A percentile compares a stretch with the other conserved stretches of the same genome.
These are phyloP conservation scores for Thalassiosira exigua DNA, from an alignment of 352 stramenopile species.

Conservation along the genomic window DNA sequence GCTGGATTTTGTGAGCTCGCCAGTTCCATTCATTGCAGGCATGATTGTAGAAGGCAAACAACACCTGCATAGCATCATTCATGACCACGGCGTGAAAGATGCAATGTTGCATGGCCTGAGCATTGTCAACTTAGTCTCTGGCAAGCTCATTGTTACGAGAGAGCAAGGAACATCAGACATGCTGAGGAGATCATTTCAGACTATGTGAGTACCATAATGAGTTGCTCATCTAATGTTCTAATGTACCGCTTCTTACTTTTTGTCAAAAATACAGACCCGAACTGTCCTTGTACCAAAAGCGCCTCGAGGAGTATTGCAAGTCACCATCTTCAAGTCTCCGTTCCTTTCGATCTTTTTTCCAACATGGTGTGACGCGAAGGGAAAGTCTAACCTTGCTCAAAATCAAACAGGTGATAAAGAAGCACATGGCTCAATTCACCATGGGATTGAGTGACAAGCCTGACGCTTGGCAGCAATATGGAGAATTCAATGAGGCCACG, in stretches of 20 bases:
- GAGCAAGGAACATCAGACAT: slow-evolving; percentile 57
- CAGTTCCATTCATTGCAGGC: slow-evolving; percentile 65
- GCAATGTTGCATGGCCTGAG: slow-evolving; percentile 57
- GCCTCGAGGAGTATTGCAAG: slow-evolving; percentile 51
- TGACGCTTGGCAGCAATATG: slow-evolving; percentile 62
- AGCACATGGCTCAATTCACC: slow-evolving; percentile 53
- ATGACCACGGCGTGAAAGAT: slow-evolving; percentile 57
- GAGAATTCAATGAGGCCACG: slow-evolving; percentile 57
- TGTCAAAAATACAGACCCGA: slow-evolving; percentile 40
- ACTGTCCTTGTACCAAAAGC: slow-evolving; percentile 47
- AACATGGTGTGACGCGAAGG: slow-evolving; percentile 29
- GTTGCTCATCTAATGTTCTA: neutral
- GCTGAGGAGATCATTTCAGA: slow-evolving; percentile 46
- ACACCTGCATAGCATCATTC: slow-evolving; percentile 40
- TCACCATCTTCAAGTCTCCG: slow-evolving; percentile 42
- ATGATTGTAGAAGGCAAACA: slow-evolving; percentile 53
- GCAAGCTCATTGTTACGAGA: slow-evolving; percentile 57
- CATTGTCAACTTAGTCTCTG: slow-evolving; percentile 57
- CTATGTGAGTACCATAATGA: slow-evolving; percentile 43
- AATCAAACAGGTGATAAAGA: slow-evolving; percentile 58
- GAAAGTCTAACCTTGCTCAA: slow-evolving; percentile 56
- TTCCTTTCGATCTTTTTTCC: slow-evolving; percentile 52
- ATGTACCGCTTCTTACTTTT: no score
- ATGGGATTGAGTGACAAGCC: slow-evolving; percentile 43
- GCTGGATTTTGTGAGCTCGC: slow-evolving; percentile 68